Evolutionary conservation across 495 filamentous ascomycete genomes (phyloP).

Genomic region (Penicillium angulare): DNA sequence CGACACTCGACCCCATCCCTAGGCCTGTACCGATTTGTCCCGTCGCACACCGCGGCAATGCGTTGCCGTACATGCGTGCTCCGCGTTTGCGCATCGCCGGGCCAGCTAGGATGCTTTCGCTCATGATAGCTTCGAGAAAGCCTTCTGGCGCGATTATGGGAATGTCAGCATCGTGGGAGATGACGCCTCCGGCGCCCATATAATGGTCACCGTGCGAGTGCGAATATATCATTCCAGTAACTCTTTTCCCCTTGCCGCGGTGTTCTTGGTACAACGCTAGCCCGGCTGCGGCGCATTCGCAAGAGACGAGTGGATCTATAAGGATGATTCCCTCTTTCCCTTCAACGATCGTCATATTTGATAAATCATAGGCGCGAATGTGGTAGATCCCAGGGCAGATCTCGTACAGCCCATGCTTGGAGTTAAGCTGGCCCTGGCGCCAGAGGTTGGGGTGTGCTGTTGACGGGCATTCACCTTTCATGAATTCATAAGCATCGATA

Average conservation of each 20-base stretch:
- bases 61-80: slow-evolving; percentile 22
- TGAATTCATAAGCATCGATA: slow-evolving; percentile 17
- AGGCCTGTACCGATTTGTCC: slow-evolving; percentile 22
- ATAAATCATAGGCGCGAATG: slow-evolving; percentile 22
- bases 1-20: slow-evolving; percentile 16
- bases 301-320: slow-evolving; percentile 22
- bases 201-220: slow-evolving; percentile 30
- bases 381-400: slow-evolving; percentile 25
- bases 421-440: slow-evolving; percentile 15
- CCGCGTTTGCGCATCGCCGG: slow-evolving; percentile 22
- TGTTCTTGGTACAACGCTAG: slow-evolving; percentile 18
- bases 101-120: slow-evolving; percentile 22
- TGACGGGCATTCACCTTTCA: slow-evolving; percentile 11
- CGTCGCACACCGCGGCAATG: slow-evolving; percentile 2
- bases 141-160: slow-evolving; percentile 24
- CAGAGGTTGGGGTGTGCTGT: slow-evolving; percentile 25
- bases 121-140: slow-evolving; percentile 19
- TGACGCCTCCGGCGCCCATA: slow-evolving; percentile 17
- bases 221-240: slow-evolving; percentile 25
- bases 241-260: slow-evolving; percentile 12
- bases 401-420: slow-evolving; percentile 20
- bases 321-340: slow-evolving; percentile 23
- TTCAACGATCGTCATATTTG: slow-evolving; percentile 27
- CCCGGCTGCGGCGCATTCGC: slow-evolving; percentile 14
- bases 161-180: slow-evolving; percentile 7